These are phyloP conservation scores for Boletellus dicymbophilus DNA, from an alignment of 1,284 basidiomycete species.

Conservation along the genomic window DNA sequence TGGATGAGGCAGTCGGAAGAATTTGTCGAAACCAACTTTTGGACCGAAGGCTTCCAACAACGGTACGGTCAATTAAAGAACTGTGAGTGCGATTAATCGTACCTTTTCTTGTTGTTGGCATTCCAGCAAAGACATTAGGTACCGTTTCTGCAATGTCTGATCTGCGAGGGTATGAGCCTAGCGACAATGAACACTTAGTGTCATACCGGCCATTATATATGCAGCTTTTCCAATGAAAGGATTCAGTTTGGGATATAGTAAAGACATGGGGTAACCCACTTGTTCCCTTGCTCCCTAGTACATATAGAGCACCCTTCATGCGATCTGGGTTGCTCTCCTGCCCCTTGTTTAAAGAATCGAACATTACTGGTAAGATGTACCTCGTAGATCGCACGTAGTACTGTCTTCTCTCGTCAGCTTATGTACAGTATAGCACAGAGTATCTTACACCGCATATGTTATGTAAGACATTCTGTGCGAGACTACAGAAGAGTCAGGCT, in stretches of 20 bases:
- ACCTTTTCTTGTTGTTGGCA: constrained; percentile 95
- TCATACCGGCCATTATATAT: constrained; percentile 63
- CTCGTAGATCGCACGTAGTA: constrained; percentile 85
- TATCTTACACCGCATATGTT: constrained; percentile 62
- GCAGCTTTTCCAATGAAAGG: constrained; percentile 42
- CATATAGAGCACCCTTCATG: constrained; percentile 94
- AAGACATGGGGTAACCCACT: constrained; percentile 37
- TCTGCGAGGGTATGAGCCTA: constrained; percentile 44
- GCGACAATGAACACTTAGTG: constrained; percentile 1
- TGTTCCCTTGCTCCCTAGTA: constrained; percentile 79
- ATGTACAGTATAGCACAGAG: not conserved
- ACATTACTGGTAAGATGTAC: constrained; percentile 63
- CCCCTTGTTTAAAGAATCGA: constrained; percentile 74
- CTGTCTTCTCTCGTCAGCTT: constrained; percentile 36
- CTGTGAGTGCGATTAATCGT: constrained; percentile 4
- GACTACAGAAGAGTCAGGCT: constrained; percentile 40
- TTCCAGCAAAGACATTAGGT: constrained; percentile 73
- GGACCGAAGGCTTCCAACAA: constrained; percentile 76
- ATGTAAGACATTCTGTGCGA: constrained; percentile 74
- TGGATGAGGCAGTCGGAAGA: constrained; percentile 66
- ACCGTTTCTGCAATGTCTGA: constrained; percentile 64
- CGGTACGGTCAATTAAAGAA: constrained; percentile 3
- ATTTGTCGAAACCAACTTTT: constrained; percentile 79
- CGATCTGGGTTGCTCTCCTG: constrained; percentile 88
- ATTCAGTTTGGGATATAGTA: constrained; percentile 5